phyloP scores from a whole-genome alignment of 2,329 filamentous ascomycete genomes.

The Hypoxylon sp. region DNA sequence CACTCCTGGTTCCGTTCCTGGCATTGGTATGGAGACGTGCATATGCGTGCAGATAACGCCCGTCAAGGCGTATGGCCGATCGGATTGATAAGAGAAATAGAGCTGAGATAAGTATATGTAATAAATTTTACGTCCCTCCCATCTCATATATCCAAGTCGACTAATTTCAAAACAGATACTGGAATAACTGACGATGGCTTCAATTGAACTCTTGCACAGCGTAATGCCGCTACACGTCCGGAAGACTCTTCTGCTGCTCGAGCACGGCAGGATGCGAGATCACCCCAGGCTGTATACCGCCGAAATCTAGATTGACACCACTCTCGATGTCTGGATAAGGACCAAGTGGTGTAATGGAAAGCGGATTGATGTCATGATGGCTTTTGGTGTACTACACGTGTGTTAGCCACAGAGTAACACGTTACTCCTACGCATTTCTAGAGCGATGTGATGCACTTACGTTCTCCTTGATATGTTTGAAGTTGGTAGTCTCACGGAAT shows the following conservation, averaged over 20 bases:
- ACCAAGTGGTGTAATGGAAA: conserved; percentile 68
- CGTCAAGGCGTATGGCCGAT: not conserved
- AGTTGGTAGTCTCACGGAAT: conserved; percentile 68
- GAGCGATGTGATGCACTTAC: conserved; percentile 25
- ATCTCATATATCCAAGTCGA: no score
- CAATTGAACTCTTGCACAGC: no score
- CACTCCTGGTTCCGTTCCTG: conserved; percentile 6
- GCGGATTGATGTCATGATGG: conserved; percentile 66
- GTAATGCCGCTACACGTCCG: conserved; percentile 18
- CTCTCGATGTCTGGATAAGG: conserved; percentile 67
- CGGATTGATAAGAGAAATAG: conserved; percentile 19
- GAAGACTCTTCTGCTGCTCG: conserved; percentile 43
- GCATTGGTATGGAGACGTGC: conserved; percentile 15
- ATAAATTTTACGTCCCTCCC: conserved; percentile 11
- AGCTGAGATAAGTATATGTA: conserved; percentile 19
- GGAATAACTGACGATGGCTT: no score
- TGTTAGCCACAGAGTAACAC: conserved; percentile 1
- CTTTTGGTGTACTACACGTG: conserved; percentile 58
- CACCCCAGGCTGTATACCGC: conserved; percentile 56
- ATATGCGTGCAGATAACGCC: conserved; percentile 21
- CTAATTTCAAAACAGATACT: not conserved
- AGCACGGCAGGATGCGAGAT: conserved; percentile 54
- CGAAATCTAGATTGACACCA: conserved; percentile 59
- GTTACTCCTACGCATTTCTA: not conserved
- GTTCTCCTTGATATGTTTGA: conserved; percentile 74